These are phyloP conservation scores for Limonomyces culmigenus DNA, from an alignment of 1,284 basidiomycete genomes.

Conservation along the genomic window DNA sequence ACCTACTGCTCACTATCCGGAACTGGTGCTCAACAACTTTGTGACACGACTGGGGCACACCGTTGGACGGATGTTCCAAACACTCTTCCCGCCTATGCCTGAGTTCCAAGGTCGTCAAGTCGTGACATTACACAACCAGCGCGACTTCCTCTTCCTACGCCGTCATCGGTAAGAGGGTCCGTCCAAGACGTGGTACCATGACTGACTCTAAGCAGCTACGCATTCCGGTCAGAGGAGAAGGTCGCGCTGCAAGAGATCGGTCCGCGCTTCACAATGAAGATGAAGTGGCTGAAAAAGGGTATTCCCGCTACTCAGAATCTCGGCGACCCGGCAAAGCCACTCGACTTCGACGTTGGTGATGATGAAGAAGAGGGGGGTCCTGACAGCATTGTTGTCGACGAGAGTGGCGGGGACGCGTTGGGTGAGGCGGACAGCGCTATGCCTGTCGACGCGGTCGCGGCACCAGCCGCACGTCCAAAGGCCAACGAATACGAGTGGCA, in stretches of 20 bases:
- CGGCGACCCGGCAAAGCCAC: constrained; percentile 35
- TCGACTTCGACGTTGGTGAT: constrained; percentile 44
- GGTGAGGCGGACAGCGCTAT: neutral
- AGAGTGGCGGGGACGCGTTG: constrained; percentile 4
- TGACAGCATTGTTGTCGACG: constrained; percentile 2
- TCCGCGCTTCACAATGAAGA: constrained; percentile 90
- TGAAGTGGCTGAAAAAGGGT: constrained; percentile 80
- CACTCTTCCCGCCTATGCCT: constrained; percentile 87
- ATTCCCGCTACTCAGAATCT: constrained; percentile 64
- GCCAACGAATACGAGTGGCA: constrained; percentile 61
- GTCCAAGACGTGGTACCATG: neutral
- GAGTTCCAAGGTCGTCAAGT: constrained; percentile 96
- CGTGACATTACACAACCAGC: constrained; percentile 93
- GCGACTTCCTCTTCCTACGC: constrained; percentile 96
- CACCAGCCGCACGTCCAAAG: constrained; percentile 26
- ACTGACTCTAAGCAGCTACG: constrained; percentile 76
- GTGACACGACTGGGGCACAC: constrained; percentile 87
- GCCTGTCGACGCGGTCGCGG: neutral
- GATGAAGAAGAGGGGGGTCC: constrained; percentile 8
- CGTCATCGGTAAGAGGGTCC: constrained; percentile 52
- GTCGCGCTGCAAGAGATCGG: constrained; percentile 96
- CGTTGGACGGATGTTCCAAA: constrained; percentile 89
- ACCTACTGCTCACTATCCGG: constrained; percentile 85
- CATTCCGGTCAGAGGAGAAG: constrained; percentile 81
- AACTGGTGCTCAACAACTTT: constrained; percentile 93